Evolutionary conservation across 2,329 filamentous ascomycete genomes (phyloP), one percentile per base, ranked within the genome.

Genomic region (Dactylellina cionopaga): DNA sequence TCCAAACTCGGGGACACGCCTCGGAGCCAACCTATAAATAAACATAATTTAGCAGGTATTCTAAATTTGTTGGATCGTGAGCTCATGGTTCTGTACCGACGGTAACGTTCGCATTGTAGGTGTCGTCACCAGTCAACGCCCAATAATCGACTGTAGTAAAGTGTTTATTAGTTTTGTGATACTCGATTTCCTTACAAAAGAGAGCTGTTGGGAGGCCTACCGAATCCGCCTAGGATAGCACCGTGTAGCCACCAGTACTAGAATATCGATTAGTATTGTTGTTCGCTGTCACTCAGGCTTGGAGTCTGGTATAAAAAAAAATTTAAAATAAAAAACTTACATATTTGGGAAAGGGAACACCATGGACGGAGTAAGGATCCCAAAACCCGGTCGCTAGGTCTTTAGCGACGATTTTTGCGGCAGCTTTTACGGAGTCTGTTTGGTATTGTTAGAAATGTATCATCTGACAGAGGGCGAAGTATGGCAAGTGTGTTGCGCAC

Each of bases 21-120:
- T 87, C 89, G 80, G 90, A 88, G 77, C 90, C 90, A 0, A 84
- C 83, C 6, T 92, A 90, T 87, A 93, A 92, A 79, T 89, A 96
- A 77, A n/a, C n/a, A n/a, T n/a, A n/a, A n/a, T n/a, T n/a, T n/a
- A n/a, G n/a, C n/a, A n/a, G n/a, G n/a, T n/a, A n/a, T n/a, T n/a
- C n/a, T n/a, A n/a, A n/a, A n/a, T n/a, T 82, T 77, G 41, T n/a
- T 44, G 13, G 13, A n/a, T 4, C 41, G n/a, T 19, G 39, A 5
- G 27, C 7, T 5, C 9, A 17, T 41, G 39, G 92, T 83, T 76
- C 96, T 33, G 15, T 84, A 11, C 86, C 92, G 74, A 90, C 83
- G 29, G 84, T 84, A 10, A 87, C 85, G 43, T 90, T 81, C 10
- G 87, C 81, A 78, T 92, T 92, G 81, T 90, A 95, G 31, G 84